Evolutionary conservation across 1,139 yeast species (phyloP).

Genomic region (Saccharomyces hybrid): DNA sequence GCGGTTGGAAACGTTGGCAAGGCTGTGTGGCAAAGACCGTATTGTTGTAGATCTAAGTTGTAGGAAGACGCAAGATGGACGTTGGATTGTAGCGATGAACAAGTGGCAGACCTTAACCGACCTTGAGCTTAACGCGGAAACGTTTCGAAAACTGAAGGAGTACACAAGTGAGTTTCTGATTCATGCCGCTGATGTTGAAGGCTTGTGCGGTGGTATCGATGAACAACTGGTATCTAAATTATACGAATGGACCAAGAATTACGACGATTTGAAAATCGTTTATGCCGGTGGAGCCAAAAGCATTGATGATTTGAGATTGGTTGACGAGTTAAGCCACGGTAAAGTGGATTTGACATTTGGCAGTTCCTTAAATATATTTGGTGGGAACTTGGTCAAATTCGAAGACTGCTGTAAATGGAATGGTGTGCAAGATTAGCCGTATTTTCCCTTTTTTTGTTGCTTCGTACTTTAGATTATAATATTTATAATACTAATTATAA

Average conservation of each 20-base stretch:
- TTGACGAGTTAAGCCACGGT: slow-evolving; percentile 60
- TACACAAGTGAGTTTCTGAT: slow-evolving; percentile 82
- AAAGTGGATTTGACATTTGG: slow-evolving; percentile 89
- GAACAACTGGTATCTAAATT: slow-evolving; percentile 60
- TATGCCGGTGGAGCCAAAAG: slow-evolving; percentile 96
- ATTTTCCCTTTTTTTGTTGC: not conserved
- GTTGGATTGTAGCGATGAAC: slow-evolving; percentile 92
- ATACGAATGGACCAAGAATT: slow-evolving; percentile 64
- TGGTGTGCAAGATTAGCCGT: slow-evolving; percentile 14
- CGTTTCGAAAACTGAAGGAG: slow-evolving; percentile 46
- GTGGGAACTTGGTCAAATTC: slow-evolving; percentile 72
- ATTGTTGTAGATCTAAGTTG: slow-evolving; percentile 92
- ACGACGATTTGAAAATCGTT: slow-evolving; percentile 60
- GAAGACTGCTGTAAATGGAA: slow-evolving; percentile 74
- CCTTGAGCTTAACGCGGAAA: slow-evolving; percentile 45
- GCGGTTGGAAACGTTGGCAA: slow-evolving; percentile 38
- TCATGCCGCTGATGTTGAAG: slow-evolving; percentile 98
- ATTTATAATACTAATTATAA: slow-evolving; percentile 2
- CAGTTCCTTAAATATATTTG: slow-evolving; percentile 87
- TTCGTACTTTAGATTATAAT: slow-evolving; percentile 1
- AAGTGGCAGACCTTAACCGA: slow-evolving; percentile 90
- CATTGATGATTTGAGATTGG: slow-evolving; percentile 58
- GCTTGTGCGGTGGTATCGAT: slow-evolving; percentile 88
- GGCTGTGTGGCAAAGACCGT: slow-evolving; percentile 41
- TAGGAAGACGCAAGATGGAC: slow-evolving; percentile 41